A percentile compares a stretch with the other conserved stretches of the same genome.
These are phyloP conservation scores for Carex kokanica DNA, from an alignment of 176 grass and related monocot genomes.

Conservation along the genomic window DNA sequence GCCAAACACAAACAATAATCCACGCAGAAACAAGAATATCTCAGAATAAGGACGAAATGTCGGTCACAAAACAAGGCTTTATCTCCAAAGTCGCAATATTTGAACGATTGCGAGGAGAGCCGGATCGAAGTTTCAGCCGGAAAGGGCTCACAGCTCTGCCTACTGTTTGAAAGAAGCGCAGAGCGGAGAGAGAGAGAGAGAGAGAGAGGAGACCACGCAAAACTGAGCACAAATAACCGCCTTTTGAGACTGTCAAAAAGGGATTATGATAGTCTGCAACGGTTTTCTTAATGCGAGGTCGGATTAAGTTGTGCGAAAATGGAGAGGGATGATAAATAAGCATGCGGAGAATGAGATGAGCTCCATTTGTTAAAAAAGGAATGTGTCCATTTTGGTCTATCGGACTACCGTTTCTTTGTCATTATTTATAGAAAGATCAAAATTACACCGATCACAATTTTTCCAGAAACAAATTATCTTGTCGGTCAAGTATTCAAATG, in stretches of 20 bases:
- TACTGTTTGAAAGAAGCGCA: background rate
- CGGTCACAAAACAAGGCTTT: background rate
- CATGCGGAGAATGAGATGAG: background rate
- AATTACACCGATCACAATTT: background rate
- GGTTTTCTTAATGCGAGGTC: conserved; percentile 9
- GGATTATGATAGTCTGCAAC: conserved; percentile 3
- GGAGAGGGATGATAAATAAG: conserved; percentile 7
- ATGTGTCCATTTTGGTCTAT: background rate
- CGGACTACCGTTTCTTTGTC: background rate
- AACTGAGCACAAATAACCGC: background rate
- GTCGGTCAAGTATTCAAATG: background rate
- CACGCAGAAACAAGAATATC: background rate
- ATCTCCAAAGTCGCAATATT: conserved; percentile 2
- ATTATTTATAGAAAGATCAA: background rate
- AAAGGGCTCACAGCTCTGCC: conserved; percentile 1
- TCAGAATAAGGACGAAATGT: conserved; percentile 2
- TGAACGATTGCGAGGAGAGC: background rate
- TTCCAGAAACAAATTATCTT: background rate
- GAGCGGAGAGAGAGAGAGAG: background rate
- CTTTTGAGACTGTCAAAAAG: conserved; percentile 25
- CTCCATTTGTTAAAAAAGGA: background rate
- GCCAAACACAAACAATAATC: background rate
- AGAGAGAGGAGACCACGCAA: background rate
- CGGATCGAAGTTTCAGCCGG: conserved; percentile 12
- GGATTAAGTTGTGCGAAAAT: background rate